These are phyloP conservation scores for Beta vulgaris DNA, from an alignment of 148 eudicot genomes.

Conservation along the genomic window DNA sequence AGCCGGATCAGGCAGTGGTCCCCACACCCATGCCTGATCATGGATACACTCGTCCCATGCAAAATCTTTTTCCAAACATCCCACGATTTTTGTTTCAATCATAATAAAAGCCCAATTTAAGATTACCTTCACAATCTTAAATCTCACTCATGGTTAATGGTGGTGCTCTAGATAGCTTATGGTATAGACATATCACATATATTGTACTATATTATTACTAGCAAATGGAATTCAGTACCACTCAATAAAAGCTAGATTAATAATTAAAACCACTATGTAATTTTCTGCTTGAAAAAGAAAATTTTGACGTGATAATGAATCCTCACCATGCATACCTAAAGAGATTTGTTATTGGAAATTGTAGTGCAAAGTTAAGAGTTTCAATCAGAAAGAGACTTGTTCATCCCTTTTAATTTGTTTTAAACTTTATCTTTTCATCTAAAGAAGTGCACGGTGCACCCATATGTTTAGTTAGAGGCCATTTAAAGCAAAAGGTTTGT, in stretches of 20 bases:
- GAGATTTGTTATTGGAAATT: constrained; percentile 17
- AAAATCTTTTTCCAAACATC: no score
- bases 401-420: background rate
- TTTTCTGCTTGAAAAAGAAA: background rate
- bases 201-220: no score
- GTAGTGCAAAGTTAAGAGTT: background rate
- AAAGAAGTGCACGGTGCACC: constrained; percentile 19
- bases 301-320: background rate
- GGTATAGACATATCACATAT: no score
- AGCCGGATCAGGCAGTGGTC: no score
- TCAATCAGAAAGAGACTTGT: constrained; percentile 3
- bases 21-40: no score
- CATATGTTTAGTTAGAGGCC: constrained; percentile 15
- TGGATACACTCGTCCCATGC: no score
- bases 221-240: no score
- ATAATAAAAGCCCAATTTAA: no score
- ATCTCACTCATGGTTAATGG: no score
- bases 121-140: no score
- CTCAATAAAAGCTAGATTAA: background rate
- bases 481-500: constrained; percentile 16
- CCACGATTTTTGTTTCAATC: no score
- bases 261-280: background rate
- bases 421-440: constrained; percentile 10
- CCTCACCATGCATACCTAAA: background rate
- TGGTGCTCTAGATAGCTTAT: no score